Percentiles rank a stretch among this genome's conserved stretches.
Evolutionary conservation across 192 early-diverging fungal genomes (phyloP).

Genomic region (Gaertneriomyces sp.): DNA sequence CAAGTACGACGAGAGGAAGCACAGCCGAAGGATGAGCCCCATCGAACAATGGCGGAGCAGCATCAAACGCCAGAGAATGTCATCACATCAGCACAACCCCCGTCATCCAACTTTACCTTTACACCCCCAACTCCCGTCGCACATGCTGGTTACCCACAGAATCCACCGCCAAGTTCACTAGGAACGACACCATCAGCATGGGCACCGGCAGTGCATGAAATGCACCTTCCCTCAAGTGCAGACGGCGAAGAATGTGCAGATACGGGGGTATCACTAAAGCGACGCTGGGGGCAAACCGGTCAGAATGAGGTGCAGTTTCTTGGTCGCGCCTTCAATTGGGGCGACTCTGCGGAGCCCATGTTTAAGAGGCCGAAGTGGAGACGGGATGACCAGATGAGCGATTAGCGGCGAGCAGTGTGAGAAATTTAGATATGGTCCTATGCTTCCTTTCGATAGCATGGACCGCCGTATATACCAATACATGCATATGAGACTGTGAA

Average conservation of each 20-base stretch:
- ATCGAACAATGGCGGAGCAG: background rate
- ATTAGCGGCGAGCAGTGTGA: no score
- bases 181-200: conserved; percentile 4
- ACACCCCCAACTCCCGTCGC: background rate
- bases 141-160: background rate
- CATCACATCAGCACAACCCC: conserved; percentile 2
- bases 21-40: conserved; percentile 6
- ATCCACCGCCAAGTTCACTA: conserved; percentile 3
- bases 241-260: background rate
- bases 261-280: background rate
- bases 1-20: conserved; percentile 2
- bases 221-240: conserved; percentile 1
- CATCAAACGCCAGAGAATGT: conserved; percentile 1
- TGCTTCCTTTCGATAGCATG: no score
- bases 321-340: conserved; percentile 12
- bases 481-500: no score
- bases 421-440: no score
- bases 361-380: conserved; percentile 10
- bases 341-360: conserved; percentile 11
- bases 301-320: background rate
- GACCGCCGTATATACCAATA: no score
- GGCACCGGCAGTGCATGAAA: background rate
- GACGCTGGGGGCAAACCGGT: background rate
- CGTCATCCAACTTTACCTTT: conserved; percentile 9
- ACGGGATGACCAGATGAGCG: background rate